Conservation (phyloP, 2,329 filamentous ascomycete genomes). For the Harringtonia lauricola region DNA sequence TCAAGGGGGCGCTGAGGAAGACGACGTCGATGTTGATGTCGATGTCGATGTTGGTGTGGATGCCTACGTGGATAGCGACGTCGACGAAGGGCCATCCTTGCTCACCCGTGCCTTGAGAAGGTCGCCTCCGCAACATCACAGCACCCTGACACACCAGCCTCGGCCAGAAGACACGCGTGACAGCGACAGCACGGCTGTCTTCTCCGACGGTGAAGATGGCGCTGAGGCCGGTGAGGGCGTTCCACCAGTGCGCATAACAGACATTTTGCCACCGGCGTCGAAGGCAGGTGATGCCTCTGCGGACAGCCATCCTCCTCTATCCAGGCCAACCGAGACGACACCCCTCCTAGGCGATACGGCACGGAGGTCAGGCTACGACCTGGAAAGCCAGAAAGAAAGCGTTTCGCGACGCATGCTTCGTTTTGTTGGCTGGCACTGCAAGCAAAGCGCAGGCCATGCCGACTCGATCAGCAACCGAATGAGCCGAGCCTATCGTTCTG, state of each 20-base stretch:
- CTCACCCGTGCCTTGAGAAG: constrained; percentile 8
- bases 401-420: constrained; percentile 3
- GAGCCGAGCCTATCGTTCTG: constrained; percentile 12
- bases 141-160: constrained; percentile 40
- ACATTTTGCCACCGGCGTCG: neutral
- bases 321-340: constrained; percentile 27
- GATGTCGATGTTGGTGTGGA: neutral
- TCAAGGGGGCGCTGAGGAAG: neutral
- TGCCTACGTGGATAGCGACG: neutral
- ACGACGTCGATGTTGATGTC: neutral
- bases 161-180: constrained; percentile 21
- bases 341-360: constrained; percentile 28
- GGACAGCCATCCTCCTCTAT: too few relatives aligned
- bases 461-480: constrained; percentile 4
- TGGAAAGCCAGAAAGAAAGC: constrained; percentile 37
- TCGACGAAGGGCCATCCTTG: constrained; percentile 8
- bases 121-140: constrained; percentile 7
- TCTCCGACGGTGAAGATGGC: constrained; percentile 6
- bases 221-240: neutral
- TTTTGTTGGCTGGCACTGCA: constrained; percentile 2
- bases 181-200: constrained; percentile 9
- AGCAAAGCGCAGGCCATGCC: neutral
- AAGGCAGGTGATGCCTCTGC: neutral
- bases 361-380: constrained; percentile 20
- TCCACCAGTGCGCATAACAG: neutral